Conservation (phyloP, 768 basidiomycete species). For the Boletus rex-veris region DNA sequence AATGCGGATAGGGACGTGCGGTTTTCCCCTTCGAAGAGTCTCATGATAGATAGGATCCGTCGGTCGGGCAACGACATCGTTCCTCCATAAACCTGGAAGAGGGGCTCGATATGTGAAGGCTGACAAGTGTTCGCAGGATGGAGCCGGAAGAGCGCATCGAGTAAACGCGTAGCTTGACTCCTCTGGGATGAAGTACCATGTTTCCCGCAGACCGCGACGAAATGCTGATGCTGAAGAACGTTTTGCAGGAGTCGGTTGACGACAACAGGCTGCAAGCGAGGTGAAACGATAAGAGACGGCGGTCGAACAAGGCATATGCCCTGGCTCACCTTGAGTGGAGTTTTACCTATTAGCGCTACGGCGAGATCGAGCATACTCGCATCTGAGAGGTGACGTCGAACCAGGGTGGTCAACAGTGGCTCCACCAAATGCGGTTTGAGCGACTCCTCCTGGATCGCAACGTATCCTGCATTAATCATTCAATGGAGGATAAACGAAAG, state of each 20-base stretch:
- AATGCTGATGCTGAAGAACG: slow-evolving; percentile 65
- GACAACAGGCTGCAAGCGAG: slow-evolving; percentile 49
- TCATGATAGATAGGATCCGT: slow-evolving; percentile 69
- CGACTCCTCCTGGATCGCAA: slow-evolving; percentile 9
- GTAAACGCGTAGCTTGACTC: slow-evolving; percentile 49
- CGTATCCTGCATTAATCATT: slow-evolving; percentile 7
- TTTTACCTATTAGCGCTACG: slow-evolving; percentile 35
- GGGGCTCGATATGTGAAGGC: slow-evolving; percentile 73
- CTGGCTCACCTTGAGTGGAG: slow-evolving; percentile 59
- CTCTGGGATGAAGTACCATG: slow-evolving; percentile 31
- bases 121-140: slow-evolving; percentile 86
- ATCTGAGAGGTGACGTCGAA: slow-evolving; percentile 57
- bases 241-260: slow-evolving; percentile 76
- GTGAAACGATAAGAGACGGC: background rate
- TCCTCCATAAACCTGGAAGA: slow-evolving; percentile 72
- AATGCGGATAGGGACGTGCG: slow-evolving; percentile 62
- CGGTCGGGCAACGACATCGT: slow-evolving; percentile 65
- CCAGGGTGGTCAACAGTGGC: slow-evolving; percentile 58
- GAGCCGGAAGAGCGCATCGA: slow-evolving; percentile 66
- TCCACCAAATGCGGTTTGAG: slow-evolving; percentile 63
- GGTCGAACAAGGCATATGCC: background rate
- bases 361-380: slow-evolving; percentile 42
- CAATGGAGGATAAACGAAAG: background rate
- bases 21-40: slow-evolving; percentile 70
- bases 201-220: slow-evolving; percentile 46